phyloP scores from a whole-genome alignment of 2,329 filamentous ascomycete species.

The Pseudogymnoascus sp. region DNA sequence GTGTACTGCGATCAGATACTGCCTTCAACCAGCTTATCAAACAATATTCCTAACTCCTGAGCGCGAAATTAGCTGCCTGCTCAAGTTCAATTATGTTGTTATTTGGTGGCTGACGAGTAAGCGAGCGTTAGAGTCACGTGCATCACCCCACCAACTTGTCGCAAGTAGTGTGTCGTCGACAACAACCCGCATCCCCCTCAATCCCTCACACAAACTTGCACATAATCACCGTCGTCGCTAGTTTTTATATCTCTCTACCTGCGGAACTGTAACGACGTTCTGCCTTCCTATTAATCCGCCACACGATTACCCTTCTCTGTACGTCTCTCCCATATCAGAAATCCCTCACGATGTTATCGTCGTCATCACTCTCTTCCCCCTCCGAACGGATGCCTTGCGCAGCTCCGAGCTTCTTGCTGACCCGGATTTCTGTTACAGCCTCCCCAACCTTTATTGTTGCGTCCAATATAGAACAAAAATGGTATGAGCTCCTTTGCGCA shows the following conservation, averaged over 20 bases:
- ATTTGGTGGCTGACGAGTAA: conserved; percentile 5
- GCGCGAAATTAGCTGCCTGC: neutral
- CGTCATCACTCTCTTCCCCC: neutral
- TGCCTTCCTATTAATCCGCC: neutral
- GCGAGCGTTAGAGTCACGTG: neutral
- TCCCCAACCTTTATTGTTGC: neutral
- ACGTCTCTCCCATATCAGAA: neutral
- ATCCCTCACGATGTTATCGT: conserved; percentile 3
- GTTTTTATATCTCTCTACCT: conserved; percentile 2
- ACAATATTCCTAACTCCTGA: neutral
- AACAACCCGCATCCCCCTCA: conserved; percentile 8
- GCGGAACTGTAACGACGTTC: neutral
- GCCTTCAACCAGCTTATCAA: neutral
- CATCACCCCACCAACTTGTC: conserved; percentile 5
- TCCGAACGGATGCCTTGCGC: neutral
- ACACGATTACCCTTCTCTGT: neutral
- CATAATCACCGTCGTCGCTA: neutral
- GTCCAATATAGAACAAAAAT: conserved; percentile 4
- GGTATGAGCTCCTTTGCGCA: neutral
- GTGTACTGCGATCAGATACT: too few relatives aligned
- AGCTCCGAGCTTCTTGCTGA: neutral
- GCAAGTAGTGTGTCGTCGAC: conserved; percentile 6
- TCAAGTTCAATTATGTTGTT: neutral
- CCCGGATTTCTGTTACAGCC: neutral
- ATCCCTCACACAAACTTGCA: conserved; percentile 8